Conservation (phyloP, 83 land plant species). For the Larix sibirica region DNA sequence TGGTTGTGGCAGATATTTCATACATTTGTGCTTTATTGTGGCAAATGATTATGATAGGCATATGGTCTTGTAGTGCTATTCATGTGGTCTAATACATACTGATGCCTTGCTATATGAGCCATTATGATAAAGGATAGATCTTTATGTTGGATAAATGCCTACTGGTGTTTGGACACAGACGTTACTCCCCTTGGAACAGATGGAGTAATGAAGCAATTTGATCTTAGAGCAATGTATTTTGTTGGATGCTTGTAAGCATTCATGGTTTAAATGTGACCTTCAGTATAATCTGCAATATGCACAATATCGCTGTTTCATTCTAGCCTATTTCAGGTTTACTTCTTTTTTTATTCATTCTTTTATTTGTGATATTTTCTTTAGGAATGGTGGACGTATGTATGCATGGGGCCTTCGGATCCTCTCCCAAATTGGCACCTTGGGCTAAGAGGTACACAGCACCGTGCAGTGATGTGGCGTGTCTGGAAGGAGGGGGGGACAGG, state of each 20-base stretch:
- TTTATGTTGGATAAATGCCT: too few species aligned
- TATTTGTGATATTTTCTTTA: conserved; percentile 21
- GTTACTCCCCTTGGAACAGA: too few species aligned
- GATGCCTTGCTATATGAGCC: too few species aligned
- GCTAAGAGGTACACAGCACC: conserved; percentile 98
- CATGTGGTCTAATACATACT: too few species aligned
- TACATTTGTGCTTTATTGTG: too few species aligned
- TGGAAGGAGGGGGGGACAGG: conserved; percentile 99
- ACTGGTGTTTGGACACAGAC: too few species aligned
- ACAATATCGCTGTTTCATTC: background rate
- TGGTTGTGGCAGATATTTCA: too few species aligned
- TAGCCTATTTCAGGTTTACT: background rate
- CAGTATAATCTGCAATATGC: too few species aligned
- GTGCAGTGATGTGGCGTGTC: conserved; percentile 99
- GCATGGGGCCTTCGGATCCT: conserved; percentile 99
- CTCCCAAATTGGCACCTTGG: conserved; percentile 99
- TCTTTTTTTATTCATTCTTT: too few species aligned
- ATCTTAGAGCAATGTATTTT: background rate
- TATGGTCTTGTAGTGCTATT: too few species aligned
- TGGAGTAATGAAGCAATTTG: background rate
- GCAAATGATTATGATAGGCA: too few species aligned
- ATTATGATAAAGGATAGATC: too few species aligned
- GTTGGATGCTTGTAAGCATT: conserved; percentile 1
- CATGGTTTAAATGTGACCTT: background rate
- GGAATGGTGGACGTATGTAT: conserved; percentile 99